phyloP scores from a whole-genome alignment of 1,284 basidiomycete species.

The Cystobasidium sp. region DNA sequence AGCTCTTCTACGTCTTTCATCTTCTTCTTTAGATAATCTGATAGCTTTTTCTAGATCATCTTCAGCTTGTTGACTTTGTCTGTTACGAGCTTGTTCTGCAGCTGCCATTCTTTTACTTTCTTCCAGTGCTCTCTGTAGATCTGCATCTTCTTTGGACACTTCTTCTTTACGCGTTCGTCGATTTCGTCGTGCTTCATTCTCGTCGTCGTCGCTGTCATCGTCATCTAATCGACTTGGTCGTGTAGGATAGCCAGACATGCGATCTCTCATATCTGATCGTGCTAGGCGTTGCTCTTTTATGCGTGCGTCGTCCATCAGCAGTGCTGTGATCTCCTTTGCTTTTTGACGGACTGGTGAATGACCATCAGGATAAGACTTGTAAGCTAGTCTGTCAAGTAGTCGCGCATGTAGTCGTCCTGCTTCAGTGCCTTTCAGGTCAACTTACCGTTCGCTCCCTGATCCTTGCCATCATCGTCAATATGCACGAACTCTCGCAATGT shows the following conservation, averaged over 20 bases:
- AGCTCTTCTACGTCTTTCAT: slow-evolving; percentile 60
- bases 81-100: slow-evolving; percentile 55
- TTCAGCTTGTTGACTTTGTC: slow-evolving; percentile 64
- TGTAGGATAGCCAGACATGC: slow-evolving; percentile 70
- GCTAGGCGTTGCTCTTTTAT: slow-evolving; percentile 82
- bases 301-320: slow-evolving; percentile 85
- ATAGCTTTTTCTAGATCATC: slow-evolving; percentile 90
- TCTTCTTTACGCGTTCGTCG: slow-evolving; percentile 12
- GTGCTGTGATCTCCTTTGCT: slow-evolving; percentile 97
- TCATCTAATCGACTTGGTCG: slow-evolving; percentile 58
- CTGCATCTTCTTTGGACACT: slow-evolving; percentile 60
- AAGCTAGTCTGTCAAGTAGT: too few relatives aligned
- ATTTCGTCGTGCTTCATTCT: slow-evolving; percentile 43
- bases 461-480: slow-evolving; percentile 92
- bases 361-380: background rate
- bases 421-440: background rate
- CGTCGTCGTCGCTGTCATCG: slow-evolving; percentile 48
- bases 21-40: slow-evolving; percentile 74
- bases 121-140: slow-evolving; percentile 61
- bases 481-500: slow-evolving; percentile 99
- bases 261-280: slow-evolving; percentile 89
- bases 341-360: slow-evolving; percentile 77
- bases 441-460: slow-evolving; percentile 88
- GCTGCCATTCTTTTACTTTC: slow-evolving; percentile 53
- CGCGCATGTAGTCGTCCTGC: background rate